A percentile compares a stretch with the other conserved stretches of the same genome.
These are phyloP conservation scores for Globisporangium cystogenes DNA, from an alignment of 352 stramenopile species.

Conservation along the genomic window DNA sequence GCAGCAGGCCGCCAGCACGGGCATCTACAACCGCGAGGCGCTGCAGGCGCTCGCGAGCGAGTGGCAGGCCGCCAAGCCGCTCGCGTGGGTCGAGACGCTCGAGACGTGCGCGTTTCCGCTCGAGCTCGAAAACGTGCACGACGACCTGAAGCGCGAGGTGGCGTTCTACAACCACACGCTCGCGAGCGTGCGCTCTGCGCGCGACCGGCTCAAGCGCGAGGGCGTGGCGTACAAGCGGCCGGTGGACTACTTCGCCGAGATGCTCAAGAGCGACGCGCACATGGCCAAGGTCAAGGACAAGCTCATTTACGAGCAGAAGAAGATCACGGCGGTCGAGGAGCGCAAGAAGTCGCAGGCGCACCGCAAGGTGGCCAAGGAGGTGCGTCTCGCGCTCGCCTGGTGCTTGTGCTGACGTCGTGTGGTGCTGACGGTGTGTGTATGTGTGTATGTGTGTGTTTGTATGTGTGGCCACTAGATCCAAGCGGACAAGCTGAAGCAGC, in stretches of 20 bases:
- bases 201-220: constrained; percentile 57
- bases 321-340: constrained; percentile 97
- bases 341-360: constrained; percentile 97
- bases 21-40: constrained; percentile 74
- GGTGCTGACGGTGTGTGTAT: background rate
- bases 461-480: no score
- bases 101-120: constrained; percentile 57
- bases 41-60: constrained; percentile 49
- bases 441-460: background rate
- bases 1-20: constrained; percentile 34
- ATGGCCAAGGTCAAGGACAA: constrained; percentile 97
- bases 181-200: constrained; percentile 59
- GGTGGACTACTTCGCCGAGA: constrained; percentile 98
- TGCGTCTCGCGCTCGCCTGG: constrained; percentile 20
- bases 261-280: constrained; percentile 97
- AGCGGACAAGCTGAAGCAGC: constrained; percentile 80
- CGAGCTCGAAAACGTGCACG: constrained; percentile 75
- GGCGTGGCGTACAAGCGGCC: constrained; percentile 91
- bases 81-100: constrained; percentile 77
- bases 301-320: constrained; percentile 99
- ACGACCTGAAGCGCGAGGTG: constrained; percentile 90
- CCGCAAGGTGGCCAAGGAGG: constrained; percentile 95
- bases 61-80: constrained; percentile 42
- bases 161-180: constrained; percentile 96
- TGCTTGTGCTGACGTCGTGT: background rate